phyloP scores from a whole-genome alignment of 164 flowering plant genomes.

The Chimonanthus praecox region DNA sequence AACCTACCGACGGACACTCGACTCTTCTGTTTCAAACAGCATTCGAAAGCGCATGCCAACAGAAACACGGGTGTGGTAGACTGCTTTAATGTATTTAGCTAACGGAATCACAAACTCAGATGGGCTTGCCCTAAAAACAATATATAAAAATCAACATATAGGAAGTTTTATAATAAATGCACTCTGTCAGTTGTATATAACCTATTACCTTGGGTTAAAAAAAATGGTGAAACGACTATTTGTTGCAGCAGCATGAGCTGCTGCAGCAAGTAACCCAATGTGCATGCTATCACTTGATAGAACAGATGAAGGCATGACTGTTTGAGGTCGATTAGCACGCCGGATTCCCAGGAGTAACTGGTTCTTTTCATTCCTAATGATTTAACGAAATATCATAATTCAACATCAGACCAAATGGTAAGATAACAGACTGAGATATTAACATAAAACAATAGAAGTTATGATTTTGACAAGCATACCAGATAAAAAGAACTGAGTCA shows the following conservation, averaged over 20 bases:
- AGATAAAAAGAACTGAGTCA: conserved; percentile 89
- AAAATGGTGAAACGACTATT: conserved; percentile 89
- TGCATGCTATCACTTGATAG: conserved; percentile 97
- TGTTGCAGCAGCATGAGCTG: conserved; percentile 96
- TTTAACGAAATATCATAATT: neutral
- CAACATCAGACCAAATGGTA: neutral
- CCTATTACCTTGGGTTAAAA: conserved; percentile 74
- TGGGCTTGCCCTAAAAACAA: conserved; percentile 74
- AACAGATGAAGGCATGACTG: conserved; percentile 93
- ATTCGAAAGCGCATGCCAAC: conserved; percentile 96
- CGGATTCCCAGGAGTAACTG: conserved; percentile 83
- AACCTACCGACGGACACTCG: conserved; percentile 81
- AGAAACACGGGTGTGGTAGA: conserved; percentile 85
- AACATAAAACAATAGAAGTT: neutral
- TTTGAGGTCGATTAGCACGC: conserved; percentile 85
- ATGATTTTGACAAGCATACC: conserved; percentile 31
- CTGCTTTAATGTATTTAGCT: conserved; percentile 75
- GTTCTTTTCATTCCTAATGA: conserved; percentile 83
- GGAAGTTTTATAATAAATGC: neutral
- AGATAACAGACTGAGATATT: neutral
- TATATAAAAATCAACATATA: neutral
- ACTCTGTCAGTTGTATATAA: neutral
- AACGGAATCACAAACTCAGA: conserved; percentile 86
- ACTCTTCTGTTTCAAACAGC: conserved; percentile 92
- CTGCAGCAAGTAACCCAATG: conserved; percentile 93